Evolutionary conservation across 2,329 filamentous ascomycete species (phyloP), one percentile per base, ranked within the genome.

Genomic region (Nannizzia gypsea): DNA sequence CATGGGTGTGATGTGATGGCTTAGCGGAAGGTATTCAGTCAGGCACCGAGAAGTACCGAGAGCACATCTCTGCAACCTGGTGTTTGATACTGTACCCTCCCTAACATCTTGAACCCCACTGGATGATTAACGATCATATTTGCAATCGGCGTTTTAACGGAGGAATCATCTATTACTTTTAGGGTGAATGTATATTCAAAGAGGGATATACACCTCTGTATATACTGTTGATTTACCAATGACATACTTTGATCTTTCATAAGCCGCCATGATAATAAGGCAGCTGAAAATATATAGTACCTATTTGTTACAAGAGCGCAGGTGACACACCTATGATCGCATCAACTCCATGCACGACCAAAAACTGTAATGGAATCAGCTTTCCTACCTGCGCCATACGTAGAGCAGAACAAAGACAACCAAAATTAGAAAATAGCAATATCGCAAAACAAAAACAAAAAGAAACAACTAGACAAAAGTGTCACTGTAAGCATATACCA

Each of bases 401-500:
- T 50, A 42, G 6, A 36, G 31, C 31, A 36, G 31, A 46, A 20
- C 17, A 24, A 15, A 24, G 11, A 50, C 22, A 24, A 50, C 44
- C 22, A 50, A 50, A 44, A 46, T 3, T 13, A 22, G 9, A 24
- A 46, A 11, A 24, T 11, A 24, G 20, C 17, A 20, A 46, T 22
- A 46, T 36, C 13, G 31, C n/a, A 13, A 8, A 36, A 36, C 31
- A 13, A 11, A 8, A 36, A 36, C 31, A 36, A 36, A 36, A 34
- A 11, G 11, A 36, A 34, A 36, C 31, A 36, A 8, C 31, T 36
- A 8, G 9, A 36, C 31, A 28, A 28, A 36, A 13, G 22, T 54
- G 8, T 75, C 67, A 79, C 67, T 78, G 77, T 71, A 85, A 75
- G 71, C 83, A 86, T 65, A 86, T 86, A n/a, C 80, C 79, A 66